Evolutionary conservation across 306 rosid species (phyloP), one percentile per base, ranked within the genome.

Genomic region (Lathyrus oleraceus): DNA sequence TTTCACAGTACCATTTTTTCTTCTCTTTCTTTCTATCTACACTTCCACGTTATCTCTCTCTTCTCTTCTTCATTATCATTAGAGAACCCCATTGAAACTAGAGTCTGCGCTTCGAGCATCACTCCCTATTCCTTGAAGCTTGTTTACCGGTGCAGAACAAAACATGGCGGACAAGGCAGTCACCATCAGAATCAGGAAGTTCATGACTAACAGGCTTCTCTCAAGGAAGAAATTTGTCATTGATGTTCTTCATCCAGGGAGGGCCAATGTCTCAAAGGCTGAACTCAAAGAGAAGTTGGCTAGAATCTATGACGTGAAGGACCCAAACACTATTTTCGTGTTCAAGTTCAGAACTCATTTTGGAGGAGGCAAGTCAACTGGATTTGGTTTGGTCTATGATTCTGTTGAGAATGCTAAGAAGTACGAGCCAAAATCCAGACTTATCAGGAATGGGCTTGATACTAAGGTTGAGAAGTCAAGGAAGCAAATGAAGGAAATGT

Each of bases 401-500:
- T 79, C 97, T 0, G 89, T 92, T 8, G 96, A 92, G 58, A 87
- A 83, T 0, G 97, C 97, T 0, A 92, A 92, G 90, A 92, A 87
- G 78, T 92, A 57, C 4, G 97, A 92, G 72, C 97, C 97, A 12
- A 92, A 92, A 77, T 86, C 86, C 81, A 86, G 98, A 81, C 91
- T 92, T 21, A 79, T 89, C 75, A 92, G 98, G 97, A 91, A 91
- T 66, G 97, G 97, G 45, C 96, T 91, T 28, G 96, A 83, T 49
- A 87, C 91, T 0, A 91, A 91, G 90, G 83, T 86, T 27, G 94
- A 86, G 10, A 85, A 83, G 81, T 89, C 96, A 1, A 86, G 97
- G 81, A 92, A 92, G 74, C 97, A 92, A 67, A 25, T 92, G 87
- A 92, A 92, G 88, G 97, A 92, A 45, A 87, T 85, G 97, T 95